Conservation (phyloP, 2,329 filamentous ascomycete species). For the Hansfordia pulvinata region DNA sequence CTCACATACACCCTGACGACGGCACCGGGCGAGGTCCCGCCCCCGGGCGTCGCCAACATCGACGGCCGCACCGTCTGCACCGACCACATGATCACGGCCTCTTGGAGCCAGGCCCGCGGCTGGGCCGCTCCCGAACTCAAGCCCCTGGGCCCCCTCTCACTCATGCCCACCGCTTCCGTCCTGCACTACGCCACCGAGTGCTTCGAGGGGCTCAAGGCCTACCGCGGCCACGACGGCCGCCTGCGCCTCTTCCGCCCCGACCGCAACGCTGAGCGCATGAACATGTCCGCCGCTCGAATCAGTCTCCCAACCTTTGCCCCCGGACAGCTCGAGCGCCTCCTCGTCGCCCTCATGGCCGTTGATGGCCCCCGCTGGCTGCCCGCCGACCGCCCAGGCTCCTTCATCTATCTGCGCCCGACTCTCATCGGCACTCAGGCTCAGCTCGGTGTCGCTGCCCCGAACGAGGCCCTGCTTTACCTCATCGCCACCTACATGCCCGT, state of each 20-base stretch:
- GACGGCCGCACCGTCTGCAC: conserved; percentile 45
- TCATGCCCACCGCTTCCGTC: conserved; percentile 55
- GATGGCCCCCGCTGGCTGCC: conserved; percentile 75
- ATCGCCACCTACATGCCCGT: conserved; percentile 52
- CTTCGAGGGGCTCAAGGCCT: conserved; percentile 63
- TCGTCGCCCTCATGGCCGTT: conserved; percentile 52
- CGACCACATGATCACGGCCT: conserved; percentile 72
- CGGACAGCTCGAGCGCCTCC: conserved; percentile 47
- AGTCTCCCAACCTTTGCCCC: conserved; percentile 52
- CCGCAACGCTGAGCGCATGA: conserved; percentile 44
- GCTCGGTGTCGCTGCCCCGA: conserved; percentile 68
- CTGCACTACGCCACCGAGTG: conserved; percentile 68
- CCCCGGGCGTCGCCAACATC: conserved; percentile 13
- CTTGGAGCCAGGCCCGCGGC: conserved; percentile 45
- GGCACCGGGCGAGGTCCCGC: conserved; percentile 12
- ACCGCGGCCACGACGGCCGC: conserved; percentile 53
- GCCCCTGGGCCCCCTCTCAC: conserved; percentile 50
- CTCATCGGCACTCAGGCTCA: conserved; percentile 73
- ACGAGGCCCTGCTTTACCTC: conserved; percentile 79
- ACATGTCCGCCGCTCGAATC: conserved; percentile 36
- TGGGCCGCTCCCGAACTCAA: conserved; percentile 53
- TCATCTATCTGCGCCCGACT: conserved; percentile 76
- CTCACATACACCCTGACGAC: conserved; percentile 33
- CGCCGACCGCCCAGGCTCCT: conserved; percentile 49
- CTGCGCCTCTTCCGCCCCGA: conserved; percentile 54